Conservation (phyloP, 805 yeast species). For the Pichia rugopelliculosa region DNA sequence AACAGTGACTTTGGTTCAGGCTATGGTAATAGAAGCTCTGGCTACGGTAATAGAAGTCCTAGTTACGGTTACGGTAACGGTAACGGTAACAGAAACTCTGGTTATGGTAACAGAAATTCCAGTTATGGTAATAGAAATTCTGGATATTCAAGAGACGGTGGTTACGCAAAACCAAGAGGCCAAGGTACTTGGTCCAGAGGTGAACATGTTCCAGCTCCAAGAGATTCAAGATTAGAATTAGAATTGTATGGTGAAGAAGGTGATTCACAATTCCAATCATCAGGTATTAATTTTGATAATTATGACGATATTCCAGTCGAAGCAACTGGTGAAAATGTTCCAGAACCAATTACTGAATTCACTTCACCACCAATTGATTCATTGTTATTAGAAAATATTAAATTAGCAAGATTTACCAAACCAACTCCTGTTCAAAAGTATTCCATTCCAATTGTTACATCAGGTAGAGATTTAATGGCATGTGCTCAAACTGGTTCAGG, state of each 20-base stretch:
- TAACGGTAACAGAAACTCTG: conserved; percentile 28
- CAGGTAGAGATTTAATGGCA: conserved; percentile 74
- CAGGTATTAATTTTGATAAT: conserved; percentile 98
- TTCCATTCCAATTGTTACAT: conserved; percentile 68
- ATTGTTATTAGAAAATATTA: conserved; percentile 79
- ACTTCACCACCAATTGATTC: conserved; percentile 88
- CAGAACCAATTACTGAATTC: conserved; percentile 85
- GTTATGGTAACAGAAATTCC: conserved; percentile 26
- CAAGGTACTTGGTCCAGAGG: conserved; percentile 86
- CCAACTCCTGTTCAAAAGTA: conserved; percentile 98
- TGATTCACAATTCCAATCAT: conserved; percentile 72
- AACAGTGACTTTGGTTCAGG: background rate
- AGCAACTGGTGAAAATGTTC: conserved; percentile 91
- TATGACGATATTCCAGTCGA: conserved; percentile 98
- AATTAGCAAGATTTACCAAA: conserved; percentile 80
- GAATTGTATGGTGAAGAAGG: conserved; percentile 79
- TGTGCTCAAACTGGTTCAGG: conserved; percentile 99
- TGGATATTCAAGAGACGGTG: conserved; percentile 28
- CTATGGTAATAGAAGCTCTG: conserved; percentile 8
- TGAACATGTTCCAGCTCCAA: conserved; percentile 74
- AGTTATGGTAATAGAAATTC: conserved; percentile 18
- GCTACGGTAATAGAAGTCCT: conserved; percentile 24
- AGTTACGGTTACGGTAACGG: conserved; percentile 28
- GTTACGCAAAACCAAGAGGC: conserved; percentile 31
- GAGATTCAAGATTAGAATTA: conserved; percentile 60